Percentiles rank a stretch among this genome's conserved stretches.
phyloP scores from a whole-genome alignment of 495 filamentous ascomycete genomes.

The Podospora fimiseda region DNA sequence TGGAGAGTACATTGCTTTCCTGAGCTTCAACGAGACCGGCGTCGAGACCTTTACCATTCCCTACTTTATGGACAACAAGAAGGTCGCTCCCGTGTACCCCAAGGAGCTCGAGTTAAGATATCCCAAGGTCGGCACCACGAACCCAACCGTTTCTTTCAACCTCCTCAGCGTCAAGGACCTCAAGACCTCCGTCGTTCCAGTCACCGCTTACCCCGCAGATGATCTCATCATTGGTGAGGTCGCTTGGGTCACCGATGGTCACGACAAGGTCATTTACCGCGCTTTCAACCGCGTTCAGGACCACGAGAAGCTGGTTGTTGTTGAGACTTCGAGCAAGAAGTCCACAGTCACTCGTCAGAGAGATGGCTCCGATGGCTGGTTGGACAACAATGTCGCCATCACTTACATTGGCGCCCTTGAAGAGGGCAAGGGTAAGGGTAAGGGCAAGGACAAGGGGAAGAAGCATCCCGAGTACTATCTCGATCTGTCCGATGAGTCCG shows the following conservation, averaged over 20 bases:
- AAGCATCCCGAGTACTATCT: slow-evolving; percentile 36
- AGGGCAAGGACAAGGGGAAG: slow-evolving; percentile 12
- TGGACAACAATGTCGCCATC: slow-evolving; percentile 48
- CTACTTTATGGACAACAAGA: slow-evolving; percentile 48
- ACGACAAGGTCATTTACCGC: slow-evolving; percentile 46
- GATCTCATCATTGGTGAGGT: slow-evolving; percentile 53
- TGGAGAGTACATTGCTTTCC: slow-evolving; percentile 48
- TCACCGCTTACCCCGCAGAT: slow-evolving; percentile 41
- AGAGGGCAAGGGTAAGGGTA: slow-evolving; percentile 7
- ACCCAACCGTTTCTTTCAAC: slow-evolving; percentile 48
- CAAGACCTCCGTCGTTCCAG: slow-evolving; percentile 25
- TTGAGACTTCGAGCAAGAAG: slow-evolving; percentile 33
- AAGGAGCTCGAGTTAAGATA: slow-evolving; percentile 46
- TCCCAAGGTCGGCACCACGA: slow-evolving; percentile 53
- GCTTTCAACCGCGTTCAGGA: slow-evolving; percentile 55
- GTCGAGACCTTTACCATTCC: slow-evolving; percentile 51
- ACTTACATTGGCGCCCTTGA: slow-evolving; percentile 34
- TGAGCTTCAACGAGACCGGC: slow-evolving; percentile 54
- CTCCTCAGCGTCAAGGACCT: slow-evolving; percentile 37
- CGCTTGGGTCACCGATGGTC: slow-evolving; percentile 48
- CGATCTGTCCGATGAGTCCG: slow-evolving; percentile 50
- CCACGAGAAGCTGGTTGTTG: slow-evolving; percentile 46
- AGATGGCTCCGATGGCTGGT: slow-evolving; percentile 50
- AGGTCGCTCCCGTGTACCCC: slow-evolving; percentile 45
- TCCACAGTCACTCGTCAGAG: slow-evolving; percentile 43